Evolutionary conservation across 108 stramenopile genomes (phyloP).

Genomic region (Seminavis robusta): DNA sequence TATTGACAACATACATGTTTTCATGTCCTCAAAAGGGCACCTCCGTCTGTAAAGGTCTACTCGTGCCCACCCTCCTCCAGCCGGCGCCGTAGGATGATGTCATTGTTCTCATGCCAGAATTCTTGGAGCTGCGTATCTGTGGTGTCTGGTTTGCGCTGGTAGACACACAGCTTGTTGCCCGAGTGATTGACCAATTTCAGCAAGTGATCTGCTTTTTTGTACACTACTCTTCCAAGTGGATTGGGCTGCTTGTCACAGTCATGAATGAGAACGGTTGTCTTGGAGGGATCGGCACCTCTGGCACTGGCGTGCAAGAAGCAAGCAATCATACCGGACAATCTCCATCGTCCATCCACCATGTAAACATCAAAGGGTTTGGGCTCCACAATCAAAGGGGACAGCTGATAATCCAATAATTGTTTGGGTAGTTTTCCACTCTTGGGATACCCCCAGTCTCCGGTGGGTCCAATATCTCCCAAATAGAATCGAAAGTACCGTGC

Average conservation of each 20-base stretch:
- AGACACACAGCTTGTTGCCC: constrained; percentile 15
- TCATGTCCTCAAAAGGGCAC: too few relatives aligned
- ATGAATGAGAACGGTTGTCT: constrained; percentile 24
- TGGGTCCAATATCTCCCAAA: constrained; percentile 43
- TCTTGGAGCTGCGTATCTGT: constrained; percentile 18
- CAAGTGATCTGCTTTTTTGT: constrained; percentile 7
- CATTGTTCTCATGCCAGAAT: constrained; percentile 18
- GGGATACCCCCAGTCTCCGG: constrained; percentile 30
- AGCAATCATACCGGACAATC: constrained; percentile 29
- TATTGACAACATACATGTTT: too few relatives aligned
- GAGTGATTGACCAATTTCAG: constrained; percentile 2
- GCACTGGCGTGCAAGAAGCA: constrained; percentile 34
- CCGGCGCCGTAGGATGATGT: too few relatives aligned
- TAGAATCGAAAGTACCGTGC: constrained; percentile 33
- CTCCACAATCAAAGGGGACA: constrained; percentile 28
- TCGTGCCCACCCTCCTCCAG: too few relatives aligned
- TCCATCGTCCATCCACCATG: constrained; percentile 45
- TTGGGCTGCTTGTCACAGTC: constrained; percentile 15
- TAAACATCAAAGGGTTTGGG: constrained; percentile 45
- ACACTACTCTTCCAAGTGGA: too few relatives aligned
- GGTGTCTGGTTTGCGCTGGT: constrained; percentile 9
- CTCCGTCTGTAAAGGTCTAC: too few relatives aligned
- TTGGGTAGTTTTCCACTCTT: constrained; percentile 16
- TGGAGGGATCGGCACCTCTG: constrained; percentile 10
- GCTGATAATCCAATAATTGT: constrained; percentile 23